Conservation (phyloP, 129 eudicot genomes). For the Tagetes patula region DNA sequence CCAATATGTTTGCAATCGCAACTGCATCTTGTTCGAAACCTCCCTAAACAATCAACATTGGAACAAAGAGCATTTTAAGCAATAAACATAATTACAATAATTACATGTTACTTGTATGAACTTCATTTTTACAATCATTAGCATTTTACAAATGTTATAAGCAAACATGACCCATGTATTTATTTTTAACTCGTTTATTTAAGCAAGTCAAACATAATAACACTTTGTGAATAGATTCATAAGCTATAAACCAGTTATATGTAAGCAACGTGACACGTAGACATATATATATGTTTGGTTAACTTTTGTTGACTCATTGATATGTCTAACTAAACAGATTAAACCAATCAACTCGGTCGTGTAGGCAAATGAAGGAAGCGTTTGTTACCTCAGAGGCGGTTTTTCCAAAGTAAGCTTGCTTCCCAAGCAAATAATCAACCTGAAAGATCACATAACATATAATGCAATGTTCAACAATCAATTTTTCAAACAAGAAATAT, state of each 20-base stretch:
- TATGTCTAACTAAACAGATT: too few relatives aligned
- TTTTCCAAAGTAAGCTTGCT: slow-evolving; percentile 90
- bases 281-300: too few relatives aligned
- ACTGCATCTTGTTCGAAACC: slow-evolving; percentile 87
- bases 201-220: too few relatives aligned
- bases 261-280: too few relatives aligned
- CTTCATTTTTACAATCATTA: neutral
- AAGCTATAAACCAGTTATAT: too few relatives aligned
- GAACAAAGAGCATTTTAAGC: neutral
- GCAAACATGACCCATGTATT: too few relatives aligned
- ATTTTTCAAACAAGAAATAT: neutral
- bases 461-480: neutral
- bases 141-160: neutral
- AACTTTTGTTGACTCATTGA: too few relatives aligned
- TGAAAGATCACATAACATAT: slow-evolving; percentile 24
- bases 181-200: too few relatives aligned
- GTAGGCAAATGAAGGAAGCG: neutral
- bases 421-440: slow-evolving; percentile 97
- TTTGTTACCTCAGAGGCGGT: slow-evolving; percentile 82
- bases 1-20: slow-evolving; percentile 93
- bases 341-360: too few relatives aligned
- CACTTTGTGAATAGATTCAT: too few relatives aligned
- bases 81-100: too few relatives aligned
- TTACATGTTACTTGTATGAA: neutral
- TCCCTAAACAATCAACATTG: slow-evolving; percentile 50